Evolutionary conservation across 257 asterid species (phyloP), one percentile per base, ranked within the genome.

Genomic region (Gentiana dahurica): DNA sequence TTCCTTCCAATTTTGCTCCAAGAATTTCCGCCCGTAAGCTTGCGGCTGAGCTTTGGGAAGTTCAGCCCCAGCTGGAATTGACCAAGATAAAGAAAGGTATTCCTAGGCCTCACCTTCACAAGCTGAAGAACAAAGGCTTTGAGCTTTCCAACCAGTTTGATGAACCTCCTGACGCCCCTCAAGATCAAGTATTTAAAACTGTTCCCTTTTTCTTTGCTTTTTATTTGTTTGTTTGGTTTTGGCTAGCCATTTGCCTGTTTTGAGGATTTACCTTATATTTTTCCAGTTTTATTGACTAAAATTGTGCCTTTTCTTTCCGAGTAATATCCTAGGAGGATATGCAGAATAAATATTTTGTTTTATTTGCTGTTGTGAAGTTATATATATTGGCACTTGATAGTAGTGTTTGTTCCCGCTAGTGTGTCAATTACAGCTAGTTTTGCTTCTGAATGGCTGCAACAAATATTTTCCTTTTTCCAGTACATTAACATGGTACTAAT

Each of bases 11-110:
- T 36, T 63, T 52, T 47, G 49, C 72, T 36, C 43, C 62, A 54
- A 54, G 68, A 53, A 75, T 82, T 36, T 82, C 98, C 46, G 96
- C 95, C 3, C 80, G 96, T 48, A 81, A 87, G 63, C 78, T 90
- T 69, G 89, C 82, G 61, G 88, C 95, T 12, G 79, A 74, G 69
- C 66, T 90, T 72, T 90, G 96, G 96, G 95, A 87, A 63, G 65
- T 78, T 72, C 80, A 82, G 49, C 78, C 79, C 1, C 77, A 64
- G 4, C 33, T 58, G 37, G 36, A 68, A 8, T 50, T 51, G n/a
- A 48, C 62, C 57, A 66, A 65, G 43, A 64, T 76, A 76, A 75
- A 62, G 70, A 71, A 65, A 43, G 52, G 9, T 60, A 68, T 36
- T 5, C 68, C 67, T 24, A 62, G 45, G 38, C 65, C 59, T 36